Evolutionary conservation across 331 rosid species (phyloP).

Genomic region (Acacia concinna): DNA sequence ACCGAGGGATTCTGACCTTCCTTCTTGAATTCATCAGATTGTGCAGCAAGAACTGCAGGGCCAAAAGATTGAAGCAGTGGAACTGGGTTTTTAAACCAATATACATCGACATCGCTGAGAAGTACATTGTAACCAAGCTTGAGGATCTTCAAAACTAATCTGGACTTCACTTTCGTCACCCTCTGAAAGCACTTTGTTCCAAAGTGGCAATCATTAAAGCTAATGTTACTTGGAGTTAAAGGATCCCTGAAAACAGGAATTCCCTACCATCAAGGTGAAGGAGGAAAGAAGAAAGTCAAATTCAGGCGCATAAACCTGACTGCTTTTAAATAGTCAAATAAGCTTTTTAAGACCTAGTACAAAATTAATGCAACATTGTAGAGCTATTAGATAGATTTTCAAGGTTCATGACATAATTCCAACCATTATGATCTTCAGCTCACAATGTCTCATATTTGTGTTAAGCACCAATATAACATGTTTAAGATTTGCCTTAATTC

Average conservation of each 20-base stretch:
- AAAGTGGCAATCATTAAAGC: slow-evolving; percentile 85
- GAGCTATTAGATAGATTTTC: neutral
- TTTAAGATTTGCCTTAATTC: neutral
- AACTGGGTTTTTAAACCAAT: slow-evolving; percentile 87
- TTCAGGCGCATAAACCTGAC: slow-evolving; percentile 5
- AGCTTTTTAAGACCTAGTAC: neutral
- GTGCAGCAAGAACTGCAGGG: slow-evolving; percentile 67
- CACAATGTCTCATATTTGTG: neutral
- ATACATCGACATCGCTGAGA: slow-evolving; percentile 85
- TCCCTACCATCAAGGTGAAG: slow-evolving; percentile 53
- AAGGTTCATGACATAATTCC: neutral
- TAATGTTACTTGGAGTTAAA: slow-evolving; percentile 63
- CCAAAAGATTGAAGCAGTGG: slow-evolving; percentile 67
- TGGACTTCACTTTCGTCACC: slow-evolving; percentile 96
- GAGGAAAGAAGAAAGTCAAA: slow-evolving; percentile 1
- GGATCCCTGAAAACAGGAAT: slow-evolving; percentile 82
- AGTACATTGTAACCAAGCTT: slow-evolving; percentile 87
- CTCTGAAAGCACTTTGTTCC: slow-evolving; percentile 92
- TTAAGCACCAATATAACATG: neutral
- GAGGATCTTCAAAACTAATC: slow-evolving; percentile 74
- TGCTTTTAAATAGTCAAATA: slow-evolving; percentile 17
- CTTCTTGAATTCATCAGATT: slow-evolving; percentile 79
- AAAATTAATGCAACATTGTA: neutral
- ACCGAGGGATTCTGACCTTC: slow-evolving; percentile 53
- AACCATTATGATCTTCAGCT: neutral